Evolutionary conservation across 2,329 filamentous ascomycete genomes (phyloP).

Genomic region (Sporothrix dimorphospora): DNA sequence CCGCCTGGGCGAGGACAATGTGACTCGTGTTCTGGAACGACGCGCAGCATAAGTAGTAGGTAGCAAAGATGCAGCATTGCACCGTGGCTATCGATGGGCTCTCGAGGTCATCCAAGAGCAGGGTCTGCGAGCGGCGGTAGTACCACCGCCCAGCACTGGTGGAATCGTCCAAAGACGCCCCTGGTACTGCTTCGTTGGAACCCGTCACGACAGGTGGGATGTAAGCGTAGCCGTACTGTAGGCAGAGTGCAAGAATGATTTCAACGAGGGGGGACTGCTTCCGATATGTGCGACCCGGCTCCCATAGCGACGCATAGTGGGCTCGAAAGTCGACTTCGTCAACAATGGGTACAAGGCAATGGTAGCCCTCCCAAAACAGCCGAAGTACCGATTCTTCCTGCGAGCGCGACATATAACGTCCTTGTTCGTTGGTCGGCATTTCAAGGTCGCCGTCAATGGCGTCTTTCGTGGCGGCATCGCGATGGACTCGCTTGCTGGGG

Average conservation of each 20-base stretch:
- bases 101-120: slow-evolving; percentile 50
- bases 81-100: slow-evolving; percentile 52
- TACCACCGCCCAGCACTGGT: slow-evolving; percentile 50
- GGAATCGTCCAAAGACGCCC: slow-evolving; percentile 38
- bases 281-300: slow-evolving; percentile 37
- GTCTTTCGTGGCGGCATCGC: not conserved
- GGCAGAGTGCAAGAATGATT: slow-evolving; percentile 55
- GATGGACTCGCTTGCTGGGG: not conserved
- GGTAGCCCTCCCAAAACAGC: slow-evolving; percentile 48
- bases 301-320: slow-evolving; percentile 48
- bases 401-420: slow-evolving; percentile 29
- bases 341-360: slow-evolving; percentile 44
- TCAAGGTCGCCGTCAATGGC: not conserved
- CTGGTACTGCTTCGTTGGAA: not conserved
- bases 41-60: slow-evolving; percentile 51
- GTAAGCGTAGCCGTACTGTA: slow-evolving; percentile 49
- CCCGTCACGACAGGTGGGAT: slow-evolving; percentile 31
- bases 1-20: slow-evolving; percentile 45
- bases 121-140: slow-evolving; percentile 50
- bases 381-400: slow-evolving; percentile 49
- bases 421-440: not conserved
- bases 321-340: slow-evolving; percentile 45
- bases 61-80: slow-evolving; percentile 52
- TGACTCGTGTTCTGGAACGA: slow-evolving; percentile 55
- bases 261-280: slow-evolving; percentile 54